Evolutionary conservation across 2,329 filamentous ascomycete species (phyloP).

Genomic region (Tolypocladium pustulatum): DNA sequence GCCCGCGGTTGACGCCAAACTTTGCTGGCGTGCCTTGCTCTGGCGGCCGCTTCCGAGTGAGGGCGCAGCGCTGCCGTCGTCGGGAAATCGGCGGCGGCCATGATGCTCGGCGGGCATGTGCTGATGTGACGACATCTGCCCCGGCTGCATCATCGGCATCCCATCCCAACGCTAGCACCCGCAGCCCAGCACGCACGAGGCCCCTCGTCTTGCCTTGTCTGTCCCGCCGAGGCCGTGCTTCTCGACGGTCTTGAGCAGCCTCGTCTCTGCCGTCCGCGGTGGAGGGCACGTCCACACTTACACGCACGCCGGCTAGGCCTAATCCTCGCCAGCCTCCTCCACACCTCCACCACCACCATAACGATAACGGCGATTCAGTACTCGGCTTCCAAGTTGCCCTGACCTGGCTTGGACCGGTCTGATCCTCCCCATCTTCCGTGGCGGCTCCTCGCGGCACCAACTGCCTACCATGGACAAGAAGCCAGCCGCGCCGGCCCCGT

Average conservation of each 20-base stretch:
- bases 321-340: neutral
- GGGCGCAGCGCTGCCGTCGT: neutral
- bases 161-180: neutral
- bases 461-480: neutral
- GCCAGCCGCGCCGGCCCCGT: neutral
- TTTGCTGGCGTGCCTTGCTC: neutral
- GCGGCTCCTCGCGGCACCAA: neutral
- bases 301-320: neutral
- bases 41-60: neutral
- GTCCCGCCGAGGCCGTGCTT: neutral
- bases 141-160: neutral
- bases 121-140: neutral
- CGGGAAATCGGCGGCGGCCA: neutral
- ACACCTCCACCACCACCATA: neutral
- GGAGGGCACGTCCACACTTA: neutral
- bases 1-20: neutral
- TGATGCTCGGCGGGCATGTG: neutral
- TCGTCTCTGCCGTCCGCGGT: neutral
- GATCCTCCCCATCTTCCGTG: neutral
- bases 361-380: neutral
- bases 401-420: neutral
- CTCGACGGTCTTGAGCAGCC: neutral
- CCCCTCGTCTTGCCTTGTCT: neutral
- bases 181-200: neutral
- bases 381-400: neutral